phyloP scores from a whole-genome alignment of 169 alveolate genomes.

The Plasmodium gonderi region DNA sequence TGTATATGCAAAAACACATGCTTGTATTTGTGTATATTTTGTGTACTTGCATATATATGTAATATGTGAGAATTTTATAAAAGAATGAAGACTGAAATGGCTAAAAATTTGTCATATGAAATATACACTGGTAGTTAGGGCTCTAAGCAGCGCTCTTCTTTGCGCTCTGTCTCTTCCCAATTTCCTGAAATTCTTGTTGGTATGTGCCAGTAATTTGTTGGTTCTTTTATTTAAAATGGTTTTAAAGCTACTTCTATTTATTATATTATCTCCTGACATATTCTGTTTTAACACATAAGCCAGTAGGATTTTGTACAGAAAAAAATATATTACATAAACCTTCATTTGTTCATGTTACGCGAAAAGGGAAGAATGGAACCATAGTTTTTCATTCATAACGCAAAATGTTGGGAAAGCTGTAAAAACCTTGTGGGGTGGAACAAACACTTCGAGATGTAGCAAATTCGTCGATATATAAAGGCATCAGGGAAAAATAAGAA shows the following conservation, averaged over 20 bases:
- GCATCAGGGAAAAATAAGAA: no score
- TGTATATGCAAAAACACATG: neutral
- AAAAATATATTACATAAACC: conserved; percentile 32
- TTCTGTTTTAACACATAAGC: conserved; percentile 19
- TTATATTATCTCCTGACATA: conserved; percentile 7
- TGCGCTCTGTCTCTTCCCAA: conserved; percentile 80
- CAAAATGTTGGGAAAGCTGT: neutral
- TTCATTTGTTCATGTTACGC: conserved; percentile 69
- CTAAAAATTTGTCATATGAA: neutral
- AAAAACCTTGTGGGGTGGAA: neutral
- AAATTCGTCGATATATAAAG: neutral
- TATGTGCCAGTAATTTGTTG: conserved; percentile 41
- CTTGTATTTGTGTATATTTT: neutral
- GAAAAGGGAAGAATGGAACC: neutral
- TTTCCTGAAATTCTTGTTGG: conserved; percentile 72
- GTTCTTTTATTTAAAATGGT: conserved; percentile 20
- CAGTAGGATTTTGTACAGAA: conserved; percentile 39
- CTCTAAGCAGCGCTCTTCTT: conserved; percentile 83
- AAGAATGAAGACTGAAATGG: no score
- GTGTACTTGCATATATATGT: neutral
- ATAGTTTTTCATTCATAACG: no score
- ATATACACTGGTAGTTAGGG: conserved; percentile 81
- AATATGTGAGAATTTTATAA: neutral
- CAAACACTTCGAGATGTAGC: neutral
- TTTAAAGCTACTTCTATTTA: conserved; percentile 19